Percentiles rank a stretch among this genome's conserved stretches.
phyloP scores from a whole-genome alignment of 495 filamentous ascomycete genomes.

The Gamarada debralockiae region DNA sequence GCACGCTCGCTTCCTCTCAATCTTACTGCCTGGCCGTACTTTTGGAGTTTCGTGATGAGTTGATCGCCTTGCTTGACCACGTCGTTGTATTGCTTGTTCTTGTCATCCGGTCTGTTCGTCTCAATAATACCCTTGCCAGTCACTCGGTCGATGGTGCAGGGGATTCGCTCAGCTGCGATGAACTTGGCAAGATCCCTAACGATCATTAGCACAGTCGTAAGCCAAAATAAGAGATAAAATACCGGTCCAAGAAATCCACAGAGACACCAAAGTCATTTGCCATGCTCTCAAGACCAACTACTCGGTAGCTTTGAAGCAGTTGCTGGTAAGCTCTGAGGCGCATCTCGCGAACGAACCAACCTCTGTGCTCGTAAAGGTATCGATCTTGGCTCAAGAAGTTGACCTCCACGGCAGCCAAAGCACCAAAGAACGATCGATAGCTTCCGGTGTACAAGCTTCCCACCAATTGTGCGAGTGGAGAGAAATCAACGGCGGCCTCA shows the following conservation, averaged over 20 bases:
- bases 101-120: conserved; percentile 94
- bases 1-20: conserved; percentile 90
- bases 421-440: conserved; percentile 89
- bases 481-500: conserved; percentile 73
- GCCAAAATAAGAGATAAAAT: conserved; percentile 25
- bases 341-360: conserved; percentile 98
- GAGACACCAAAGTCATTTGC: conserved; percentile 93
- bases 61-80: conserved; percentile 96
- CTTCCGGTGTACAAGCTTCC: conserved; percentile 87
- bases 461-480: conserved; percentile 80
- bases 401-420: conserved; percentile 88
- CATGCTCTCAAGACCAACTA: conserved; percentile 95
- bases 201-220: conserved; percentile 15
- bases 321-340: conserved; percentile 92
- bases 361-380: conserved; percentile 87
- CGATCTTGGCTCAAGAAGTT: conserved; percentile 91
- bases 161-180: conserved; percentile 89
- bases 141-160: conserved; percentile 96
- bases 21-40: conserved; percentile 94
- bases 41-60: conserved; percentile 97
- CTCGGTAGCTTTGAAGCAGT: conserved; percentile 93
- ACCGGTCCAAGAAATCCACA: conserved; percentile 94
- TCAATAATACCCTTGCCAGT: conserved; percentile 86
- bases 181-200: conserved; percentile 89
- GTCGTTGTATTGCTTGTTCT: conserved; percentile 98